Conservation (phyloP, 148 eudicot genomes). For the Vaccinium vitisidaea region DNA sequence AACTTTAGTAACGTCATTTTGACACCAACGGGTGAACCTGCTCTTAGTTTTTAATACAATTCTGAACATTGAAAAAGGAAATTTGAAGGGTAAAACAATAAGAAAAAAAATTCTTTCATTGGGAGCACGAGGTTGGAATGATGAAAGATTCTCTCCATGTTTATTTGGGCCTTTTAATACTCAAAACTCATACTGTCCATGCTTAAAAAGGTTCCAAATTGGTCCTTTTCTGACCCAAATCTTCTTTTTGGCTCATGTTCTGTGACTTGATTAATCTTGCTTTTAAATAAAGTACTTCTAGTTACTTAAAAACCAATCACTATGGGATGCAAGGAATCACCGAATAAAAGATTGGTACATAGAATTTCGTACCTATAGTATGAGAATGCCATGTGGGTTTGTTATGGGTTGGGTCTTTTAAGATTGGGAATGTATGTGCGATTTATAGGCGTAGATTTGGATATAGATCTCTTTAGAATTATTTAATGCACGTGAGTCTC, state of each 20-base stretch:
- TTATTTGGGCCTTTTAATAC: background rate
- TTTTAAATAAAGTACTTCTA: no score
- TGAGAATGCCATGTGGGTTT: background rate
- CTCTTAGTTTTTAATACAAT: no score
- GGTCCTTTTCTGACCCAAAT: background rate
- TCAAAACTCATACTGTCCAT: background rate
- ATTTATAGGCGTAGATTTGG: background rate
- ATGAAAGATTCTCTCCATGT: background rate
- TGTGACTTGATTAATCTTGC: no score
- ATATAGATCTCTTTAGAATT: no score
- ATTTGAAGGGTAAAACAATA: background rate
- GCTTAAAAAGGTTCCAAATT: background rate
- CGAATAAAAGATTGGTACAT: no score
- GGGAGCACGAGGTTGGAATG: background rate
- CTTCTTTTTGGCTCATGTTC: no score
- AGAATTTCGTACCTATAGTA: background rate
- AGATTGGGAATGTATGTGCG: background rate
- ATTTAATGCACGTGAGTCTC: background rate
- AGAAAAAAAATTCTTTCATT: background rate
- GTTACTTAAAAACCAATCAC: no score
- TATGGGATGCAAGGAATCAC: background rate
- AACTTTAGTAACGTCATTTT: no score
- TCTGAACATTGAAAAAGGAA: background rate
- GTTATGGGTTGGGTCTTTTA: background rate
- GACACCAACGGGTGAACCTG: no score